Evolutionary conservation across 257 asterid species (phyloP).

Genomic region (Gentiana macrophylla): DNA sequence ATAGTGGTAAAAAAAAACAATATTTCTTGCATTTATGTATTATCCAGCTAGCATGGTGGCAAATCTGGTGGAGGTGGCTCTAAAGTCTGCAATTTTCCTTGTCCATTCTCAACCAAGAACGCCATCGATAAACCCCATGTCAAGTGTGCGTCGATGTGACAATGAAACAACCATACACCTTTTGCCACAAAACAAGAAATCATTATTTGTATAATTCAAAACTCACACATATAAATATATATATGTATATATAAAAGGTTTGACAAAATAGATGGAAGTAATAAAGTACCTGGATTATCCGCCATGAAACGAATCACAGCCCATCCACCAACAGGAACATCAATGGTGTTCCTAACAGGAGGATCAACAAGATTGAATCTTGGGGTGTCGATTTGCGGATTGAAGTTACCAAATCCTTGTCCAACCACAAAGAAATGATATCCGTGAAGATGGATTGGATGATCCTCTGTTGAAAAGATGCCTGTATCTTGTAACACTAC

Average conservation of each 20-base stretch:
- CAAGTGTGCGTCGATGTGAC: slow-evolving; percentile 68
- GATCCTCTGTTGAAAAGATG: slow-evolving; percentile 23
- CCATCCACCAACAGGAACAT: slow-evolving; percentile 30
- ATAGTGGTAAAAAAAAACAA: too few relatives aligned
- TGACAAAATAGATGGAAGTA: neutral
- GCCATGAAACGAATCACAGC: slow-evolving; percentile 26
- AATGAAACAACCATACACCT: slow-evolving; percentile 76
- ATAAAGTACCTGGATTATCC: slow-evolving; percentile 26
- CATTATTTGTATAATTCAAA: neutral
- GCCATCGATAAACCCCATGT: slow-evolving; percentile 57
- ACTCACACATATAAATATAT: too few relatives aligned
- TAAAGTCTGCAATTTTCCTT: slow-evolving; percentile 38
- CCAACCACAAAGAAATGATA: slow-evolving; percentile 21
- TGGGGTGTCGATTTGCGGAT: slow-evolving; percentile 19
- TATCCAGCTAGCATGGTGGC: slow-evolving; percentile 33
- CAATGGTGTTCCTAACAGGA: slow-evolving; percentile 19
- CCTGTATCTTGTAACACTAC: slow-evolving; percentile 25
- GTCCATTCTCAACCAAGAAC: slow-evolving; percentile 59
- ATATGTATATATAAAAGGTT: too few relatives aligned
- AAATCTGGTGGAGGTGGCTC: slow-evolving; percentile 68
- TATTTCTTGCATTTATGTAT: too few relatives aligned
- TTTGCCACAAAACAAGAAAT: neutral
- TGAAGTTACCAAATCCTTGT: slow-evolving; percentile 25
- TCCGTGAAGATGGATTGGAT: slow-evolving; percentile 32
- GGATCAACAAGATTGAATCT: slow-evolving; percentile 29